Evolutionary conservation across 2,329 filamentous ascomycete species (phyloP).

Genomic region (Pyrenophora tritici-repentis): DNA sequence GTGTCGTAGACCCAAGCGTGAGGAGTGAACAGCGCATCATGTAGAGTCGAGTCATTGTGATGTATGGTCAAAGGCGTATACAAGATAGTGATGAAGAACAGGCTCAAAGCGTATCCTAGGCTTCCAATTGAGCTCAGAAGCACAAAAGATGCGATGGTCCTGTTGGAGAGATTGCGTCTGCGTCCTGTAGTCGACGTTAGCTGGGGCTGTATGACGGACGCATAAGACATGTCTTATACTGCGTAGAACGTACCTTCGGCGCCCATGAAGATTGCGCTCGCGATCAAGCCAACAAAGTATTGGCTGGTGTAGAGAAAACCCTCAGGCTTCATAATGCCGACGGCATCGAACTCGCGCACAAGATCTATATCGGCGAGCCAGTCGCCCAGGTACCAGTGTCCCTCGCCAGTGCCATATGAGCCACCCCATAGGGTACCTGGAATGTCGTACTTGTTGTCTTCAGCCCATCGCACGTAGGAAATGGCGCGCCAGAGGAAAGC

Average conservation of each 20-base stretch:
- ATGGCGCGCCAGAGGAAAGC: conserved; percentile 51
- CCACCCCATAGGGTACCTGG: conserved; percentile 50
- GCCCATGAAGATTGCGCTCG: conserved; percentile 63
- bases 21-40: conserved; percentile 43
- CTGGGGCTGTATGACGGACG: not conserved
- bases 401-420: conserved; percentile 47
- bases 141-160: conserved; percentile 59
- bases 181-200: conserved; percentile 43
- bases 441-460: conserved; percentile 46
- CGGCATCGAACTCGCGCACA: conserved; percentile 59
- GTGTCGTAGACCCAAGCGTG: conserved; percentile 41
- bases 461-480: conserved; percentile 59
- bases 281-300: conserved; percentile 59
- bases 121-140: conserved; percentile 63
- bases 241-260: conserved; percentile 55
- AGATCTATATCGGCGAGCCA: conserved; percentile 62
- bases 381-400: conserved; percentile 49
- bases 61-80: conserved; percentile 59
- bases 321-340: conserved; percentile 59
- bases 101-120: conserved; percentile 65
- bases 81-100: conserved; percentile 65
- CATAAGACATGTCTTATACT: not conserved
- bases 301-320: conserved; percentile 68
- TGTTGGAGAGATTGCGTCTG: conserved; percentile 60
- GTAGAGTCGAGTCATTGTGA: conserved; percentile 34